Evolutionary conservation across 139 green algal species (phyloP), one percentile per base, ranked within the genome.

Genomic region (Gonium pectorale): DNA sequence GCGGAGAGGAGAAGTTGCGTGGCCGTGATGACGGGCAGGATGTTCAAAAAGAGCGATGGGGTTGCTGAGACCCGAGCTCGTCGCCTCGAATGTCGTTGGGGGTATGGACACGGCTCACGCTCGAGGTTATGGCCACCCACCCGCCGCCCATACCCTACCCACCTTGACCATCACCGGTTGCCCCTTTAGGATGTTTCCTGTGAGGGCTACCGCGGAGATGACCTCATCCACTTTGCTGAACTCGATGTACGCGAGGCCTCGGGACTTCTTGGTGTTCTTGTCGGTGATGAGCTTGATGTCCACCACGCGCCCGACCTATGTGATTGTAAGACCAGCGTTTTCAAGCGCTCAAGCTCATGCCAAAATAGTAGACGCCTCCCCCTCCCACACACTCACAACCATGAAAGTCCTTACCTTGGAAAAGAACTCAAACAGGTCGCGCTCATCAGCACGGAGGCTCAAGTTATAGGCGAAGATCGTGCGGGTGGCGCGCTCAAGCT

Each of bases 181-280:
- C n/a, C 92, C 93, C 84, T 95, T 87, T 49, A 99, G 70, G 0
- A 90, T 40, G 86, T 98, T 92, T 11, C 97, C 97, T 7, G 92
- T 95, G 17, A 99, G 91, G 13, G 92, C 89, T 63, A 99, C 86
- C 0, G 97, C 97, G n/a, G 86, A 90, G 17, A 96, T 88, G 43
- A 97, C 92, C 73, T 95, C 92, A 79, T 97, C 93, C 90, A 93
- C 86, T 29, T 92, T 91, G 66, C 90, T 52, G 40, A 73, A 73
- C 93, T 99, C 97, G 35, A 99, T 93, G 89, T 99, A 99, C 5
- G 96, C 96, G 83, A 99, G 94, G 72, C 97, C 97, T 89, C 99
- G 99, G 72, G 92, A 97, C 38, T 92, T 89, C 29, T 92, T 90
- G 2, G 94, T 98, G 92, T 95, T 94, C 66, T 96, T 92, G 90